Evolutionary conservation across 2,329 filamentous ascomycete species (phyloP), one percentile per base, ranked within the genome.

Genomic region (Diplodia sapinea): DNA sequence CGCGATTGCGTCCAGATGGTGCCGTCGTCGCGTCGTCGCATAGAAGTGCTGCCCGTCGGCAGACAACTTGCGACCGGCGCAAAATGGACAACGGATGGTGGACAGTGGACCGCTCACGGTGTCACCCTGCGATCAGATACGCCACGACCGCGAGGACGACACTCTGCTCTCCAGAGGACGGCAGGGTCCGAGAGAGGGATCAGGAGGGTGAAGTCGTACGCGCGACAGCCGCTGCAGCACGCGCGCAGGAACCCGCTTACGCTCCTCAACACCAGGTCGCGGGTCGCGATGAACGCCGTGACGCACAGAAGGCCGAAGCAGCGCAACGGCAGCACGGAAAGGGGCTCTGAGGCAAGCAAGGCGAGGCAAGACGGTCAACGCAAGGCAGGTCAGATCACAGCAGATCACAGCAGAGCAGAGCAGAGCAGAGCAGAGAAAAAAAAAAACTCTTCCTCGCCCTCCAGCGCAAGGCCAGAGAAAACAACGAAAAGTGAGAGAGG

Each of bases 161-260:
- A 9, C 40, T 6, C 7, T 1, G 17, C 17, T 1, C 40, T n/a
- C 3, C 1, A 9, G 6, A 8, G n/a, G 7, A 0, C 17, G 7
- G n/a, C 40, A 9, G 3, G 3, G 36, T 11, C 36, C 2, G 33
- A 36, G 7, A 8, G 40, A 47, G 3, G n/a, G 7, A 9, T n/a
- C 40, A 9, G 1, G 2, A 47, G 0, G 12, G 40, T 47, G 40
- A 20, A 7, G 40, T 9, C 7, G n/a, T n/a, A n/a, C n/a, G 3
- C n/a, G 40, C 40, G 6, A 47, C 40, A n/a, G 7, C 8, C n/a
- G 40, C 40, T 47, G 17, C n/a, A 17, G n/a, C 8, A 6, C 11
- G 36, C 36, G 40, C 7, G 40, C 17, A n/a, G n/a, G 6, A 17
- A n/a, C 3, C 17, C 5, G 7, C 17, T 1, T 47, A 17, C n/a